Evolutionary conservation across 345 rosid genomes (phyloP).

Genomic region (Moricandia moricandioides): DNA sequence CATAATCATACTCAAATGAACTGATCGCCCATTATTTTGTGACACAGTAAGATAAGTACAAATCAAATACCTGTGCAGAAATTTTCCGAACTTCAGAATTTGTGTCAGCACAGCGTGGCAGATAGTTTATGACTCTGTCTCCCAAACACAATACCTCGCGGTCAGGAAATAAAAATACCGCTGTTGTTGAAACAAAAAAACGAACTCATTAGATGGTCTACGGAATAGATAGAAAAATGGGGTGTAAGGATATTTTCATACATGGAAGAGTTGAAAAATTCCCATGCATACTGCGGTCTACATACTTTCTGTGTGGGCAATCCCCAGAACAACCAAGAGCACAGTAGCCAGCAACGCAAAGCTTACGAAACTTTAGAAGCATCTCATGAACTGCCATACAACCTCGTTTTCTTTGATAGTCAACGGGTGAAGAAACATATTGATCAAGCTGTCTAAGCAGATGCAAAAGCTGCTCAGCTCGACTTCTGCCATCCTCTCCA

Average conservation of each 20-base stretch:
- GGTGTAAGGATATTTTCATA: constrained; percentile 35
- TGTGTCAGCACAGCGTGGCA: constrained; percentile 96
- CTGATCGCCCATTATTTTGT: background rate
- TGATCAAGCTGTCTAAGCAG: constrained; percentile 87
- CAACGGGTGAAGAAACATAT: constrained; percentile 71
- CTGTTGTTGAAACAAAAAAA: constrained; percentile 44
- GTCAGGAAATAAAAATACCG: constrained; percentile 85
- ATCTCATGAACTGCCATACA: constrained; percentile 84
- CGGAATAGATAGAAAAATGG: background rate
- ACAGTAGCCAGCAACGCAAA: constrained; percentile 83
- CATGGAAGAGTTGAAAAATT: constrained; percentile 82
- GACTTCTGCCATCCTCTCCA: constrained; percentile 99
- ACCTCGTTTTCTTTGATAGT: constrained; percentile 89
- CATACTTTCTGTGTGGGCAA: constrained; percentile 80
- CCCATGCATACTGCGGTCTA: constrained; percentile 62
- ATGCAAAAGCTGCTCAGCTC: constrained; percentile 96
- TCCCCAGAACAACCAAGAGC: constrained; percentile 86
- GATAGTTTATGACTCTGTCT: constrained; percentile 84
- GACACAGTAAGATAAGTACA: constrained; percentile 6
- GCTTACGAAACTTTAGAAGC: constrained; percentile 85
- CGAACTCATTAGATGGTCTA: constrained; percentile 10
- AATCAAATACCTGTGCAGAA: constrained; percentile 76
- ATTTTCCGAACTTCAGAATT: constrained; percentile 87
- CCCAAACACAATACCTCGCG: constrained; percentile 93
- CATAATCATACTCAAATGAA: constrained; percentile 5